phyloP scores from a whole-genome alignment of 495 filamentous ascomycete genomes.

The Podospora pseudoanserina region DNA sequence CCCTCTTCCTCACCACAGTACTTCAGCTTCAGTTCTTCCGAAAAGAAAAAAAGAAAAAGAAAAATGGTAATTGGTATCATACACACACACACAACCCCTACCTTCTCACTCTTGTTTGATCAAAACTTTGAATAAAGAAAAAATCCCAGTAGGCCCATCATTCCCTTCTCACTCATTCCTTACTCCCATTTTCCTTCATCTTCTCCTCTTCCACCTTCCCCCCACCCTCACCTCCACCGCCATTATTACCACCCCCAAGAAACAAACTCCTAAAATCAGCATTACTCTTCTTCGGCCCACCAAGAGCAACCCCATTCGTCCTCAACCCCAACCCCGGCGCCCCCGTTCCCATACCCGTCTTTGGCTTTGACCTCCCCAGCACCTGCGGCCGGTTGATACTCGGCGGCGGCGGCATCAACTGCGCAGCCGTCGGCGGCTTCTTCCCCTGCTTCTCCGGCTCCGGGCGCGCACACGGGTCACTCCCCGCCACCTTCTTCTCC shows the following conservation, averaged over 20 bases:
- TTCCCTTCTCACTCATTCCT: neutral
- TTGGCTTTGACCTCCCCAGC: constrained; percentile 39
- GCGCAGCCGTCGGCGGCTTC: constrained; percentile 36
- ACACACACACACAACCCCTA: neutral
- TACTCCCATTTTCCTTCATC: neutral
- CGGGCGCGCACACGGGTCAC: constrained; percentile 30
- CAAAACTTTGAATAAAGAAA: neutral
- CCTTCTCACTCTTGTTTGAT: neutral
- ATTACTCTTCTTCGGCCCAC: constrained; percentile 61
- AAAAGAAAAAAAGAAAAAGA: neutral
- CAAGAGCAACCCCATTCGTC: neutral
- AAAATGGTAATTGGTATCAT: neutral
- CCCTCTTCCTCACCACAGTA: neutral
- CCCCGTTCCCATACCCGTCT: constrained; percentile 1
- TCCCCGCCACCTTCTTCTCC: constrained; percentile 51
- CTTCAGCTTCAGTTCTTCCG: neutral
- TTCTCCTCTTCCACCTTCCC: neutral
- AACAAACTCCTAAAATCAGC: constrained; percentile 85
- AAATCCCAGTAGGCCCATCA: neutral
- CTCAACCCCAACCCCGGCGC: neutral
- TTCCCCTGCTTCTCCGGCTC: constrained; percentile 35
- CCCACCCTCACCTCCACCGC: neutral
- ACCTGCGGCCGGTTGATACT: constrained; percentile 59
- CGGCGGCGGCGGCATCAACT: constrained; percentile 50
- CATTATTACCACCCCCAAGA: constrained; percentile 25